These are phyloP conservation scores for Elsinoe fawcettii DNA, from an alignment of 2,329 filamentous ascomycete species.

Conservation along the genomic window DNA sequence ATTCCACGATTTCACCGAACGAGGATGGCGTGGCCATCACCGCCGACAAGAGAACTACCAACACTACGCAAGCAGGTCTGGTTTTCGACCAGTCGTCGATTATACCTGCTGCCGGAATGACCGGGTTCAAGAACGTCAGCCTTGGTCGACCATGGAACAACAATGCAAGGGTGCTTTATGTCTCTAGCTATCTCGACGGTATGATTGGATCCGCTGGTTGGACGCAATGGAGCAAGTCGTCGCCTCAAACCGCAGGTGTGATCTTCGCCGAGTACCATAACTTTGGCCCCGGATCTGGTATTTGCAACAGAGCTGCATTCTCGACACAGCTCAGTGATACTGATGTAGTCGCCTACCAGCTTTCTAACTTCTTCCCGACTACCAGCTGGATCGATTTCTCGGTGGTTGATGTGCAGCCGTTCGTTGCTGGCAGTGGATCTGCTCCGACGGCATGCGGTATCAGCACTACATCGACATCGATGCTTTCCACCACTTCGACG, in stretches of 20 bases:
- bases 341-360: constrained; percentile 33
- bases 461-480: constrained; percentile 22
- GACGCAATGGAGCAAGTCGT: constrained; percentile 26
- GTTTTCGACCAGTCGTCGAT: constrained; percentile 34
- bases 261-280: constrained; percentile 33
- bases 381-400: constrained; percentile 39
- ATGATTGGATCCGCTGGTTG: constrained; percentile 24
- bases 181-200: constrained; percentile 20
- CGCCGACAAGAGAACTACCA: constrained; percentile 34
- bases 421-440: constrained; percentile 28
- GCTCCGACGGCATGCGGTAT: constrained; percentile 23
- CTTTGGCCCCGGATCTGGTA: constrained; percentile 30
- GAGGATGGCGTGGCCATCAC: constrained; percentile 32
- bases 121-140: constrained; percentile 25
- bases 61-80: constrained; percentile 32
- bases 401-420: constrained; percentile 33
- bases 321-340: constrained; percentile 32
- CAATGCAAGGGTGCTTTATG: constrained; percentile 21
- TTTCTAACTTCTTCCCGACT: constrained; percentile 35
- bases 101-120: constrained; percentile 25
- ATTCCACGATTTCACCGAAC: constrained; percentile 32
- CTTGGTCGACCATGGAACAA: constrained; percentile 24
- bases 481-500: constrained; percentile 22
- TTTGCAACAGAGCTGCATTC: constrained; percentile 30
- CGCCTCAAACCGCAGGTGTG: constrained; percentile 25